Evolutionary conservation across 441 rosid genomes (phyloP).

Genomic region (Syzygium malaccense): DNA sequence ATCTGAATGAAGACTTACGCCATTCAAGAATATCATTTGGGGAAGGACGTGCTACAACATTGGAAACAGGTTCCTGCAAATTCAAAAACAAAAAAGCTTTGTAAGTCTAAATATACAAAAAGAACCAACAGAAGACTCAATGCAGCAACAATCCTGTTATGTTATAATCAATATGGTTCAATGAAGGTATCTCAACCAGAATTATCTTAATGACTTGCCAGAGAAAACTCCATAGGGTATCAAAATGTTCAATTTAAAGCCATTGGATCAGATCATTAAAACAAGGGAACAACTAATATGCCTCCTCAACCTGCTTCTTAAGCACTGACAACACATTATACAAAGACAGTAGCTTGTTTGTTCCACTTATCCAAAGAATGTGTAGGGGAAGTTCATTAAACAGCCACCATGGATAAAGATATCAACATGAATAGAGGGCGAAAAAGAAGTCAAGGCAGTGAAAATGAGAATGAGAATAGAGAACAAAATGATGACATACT

Average conservation of each 20-base stretch:
- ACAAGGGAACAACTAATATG: not conserved
- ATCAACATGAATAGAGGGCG: not conserved
- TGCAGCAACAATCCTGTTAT: not conserved
- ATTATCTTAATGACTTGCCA: not conserved
- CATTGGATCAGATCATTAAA: not conserved
- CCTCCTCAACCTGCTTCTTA: not conserved
- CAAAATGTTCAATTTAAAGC: not conserved
- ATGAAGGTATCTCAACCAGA: not conserved
- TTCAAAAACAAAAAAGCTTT: slow-evolving; percentile 14
- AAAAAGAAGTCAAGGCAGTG: not conserved
- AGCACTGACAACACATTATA: not conserved
- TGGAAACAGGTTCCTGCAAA: slow-evolving; percentile 91
- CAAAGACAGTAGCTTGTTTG: not conserved
- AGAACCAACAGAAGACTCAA: not conserved
- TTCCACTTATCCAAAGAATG: not conserved
- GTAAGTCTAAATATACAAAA: not conserved
- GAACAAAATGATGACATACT: slow-evolving; percentile 26
- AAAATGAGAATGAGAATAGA: not conserved
- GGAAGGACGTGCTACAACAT: slow-evolving; percentile 94
- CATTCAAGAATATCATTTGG: slow-evolving; percentile 92
- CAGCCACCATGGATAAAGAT: not conserved
- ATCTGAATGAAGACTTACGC: slow-evolving; percentile 55
- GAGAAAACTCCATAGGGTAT: not conserved
- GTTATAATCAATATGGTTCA: not conserved
- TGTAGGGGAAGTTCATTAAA: not conserved